phyloP scores from a whole-genome alignment of 257 asterid species.

The Lantana camara region DNA sequence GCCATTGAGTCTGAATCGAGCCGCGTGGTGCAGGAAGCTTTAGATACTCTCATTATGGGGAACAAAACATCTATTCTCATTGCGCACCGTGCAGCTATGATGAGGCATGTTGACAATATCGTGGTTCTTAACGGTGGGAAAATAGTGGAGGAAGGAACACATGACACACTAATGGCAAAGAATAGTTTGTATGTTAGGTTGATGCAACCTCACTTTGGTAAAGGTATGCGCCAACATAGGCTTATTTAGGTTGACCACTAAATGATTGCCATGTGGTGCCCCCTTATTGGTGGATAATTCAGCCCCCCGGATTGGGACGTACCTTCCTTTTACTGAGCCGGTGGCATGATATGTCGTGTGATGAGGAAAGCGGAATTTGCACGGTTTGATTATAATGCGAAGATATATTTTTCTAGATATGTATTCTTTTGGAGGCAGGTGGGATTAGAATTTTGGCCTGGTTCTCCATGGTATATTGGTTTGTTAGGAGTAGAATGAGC shows the following conservation, averaged over 20 bases:
- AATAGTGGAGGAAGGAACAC: conserved; percentile 96
- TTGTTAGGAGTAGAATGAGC: conserved; percentile 51
- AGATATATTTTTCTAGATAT: conserved; percentile 39
- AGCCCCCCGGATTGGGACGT: no score
- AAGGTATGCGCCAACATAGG: conserved; percentile 88
- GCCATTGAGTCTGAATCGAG: conserved; percentile 97
- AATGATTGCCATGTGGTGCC: conserved; percentile 21
- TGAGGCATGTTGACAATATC: conserved; percentile 96
- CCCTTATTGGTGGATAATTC: conserved; percentile 12
- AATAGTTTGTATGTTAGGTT: conserved; percentile 90
- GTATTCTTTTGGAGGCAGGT: conserved; percentile 80
- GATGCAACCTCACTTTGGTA: conserved; percentile 97
- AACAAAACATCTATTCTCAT: conserved; percentile 92
- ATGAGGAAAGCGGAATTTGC: conserved; percentile 37
- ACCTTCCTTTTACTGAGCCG: conserved; percentile 13
- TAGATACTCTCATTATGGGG: conserved; percentile 94
- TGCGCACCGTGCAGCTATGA: conserved; percentile 99
- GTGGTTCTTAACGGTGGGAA: conserved; percentile 97
- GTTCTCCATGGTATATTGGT: conserved; percentile 58
- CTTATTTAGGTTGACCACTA: conserved; percentile 46
- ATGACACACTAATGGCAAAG: conserved; percentile 69
- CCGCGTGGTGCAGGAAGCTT: conserved; percentile 95
- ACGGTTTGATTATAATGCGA: conserved; percentile 37
- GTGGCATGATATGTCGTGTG: conserved; percentile 18
- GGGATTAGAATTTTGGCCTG: conserved; percentile 37